Evolutionary conservation across 2,329 filamentous ascomycete genomes (phyloP).

Genomic region (Colletotrichum tropicale): DNA sequence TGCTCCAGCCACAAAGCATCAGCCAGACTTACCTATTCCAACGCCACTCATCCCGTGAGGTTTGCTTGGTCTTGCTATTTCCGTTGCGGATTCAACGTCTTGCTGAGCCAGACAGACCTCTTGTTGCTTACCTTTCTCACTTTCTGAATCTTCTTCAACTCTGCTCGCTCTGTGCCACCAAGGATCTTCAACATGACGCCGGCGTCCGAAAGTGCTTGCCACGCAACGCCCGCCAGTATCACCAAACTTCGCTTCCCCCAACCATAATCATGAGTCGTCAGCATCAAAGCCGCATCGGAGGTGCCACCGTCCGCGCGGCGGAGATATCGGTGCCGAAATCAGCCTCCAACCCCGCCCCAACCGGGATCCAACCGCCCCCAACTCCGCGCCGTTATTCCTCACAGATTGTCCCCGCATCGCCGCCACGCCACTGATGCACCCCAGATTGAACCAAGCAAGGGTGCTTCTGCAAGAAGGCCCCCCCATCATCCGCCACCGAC

Average conservation of each 20-base stretch:
- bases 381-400: neutral
- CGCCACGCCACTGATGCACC: neutral
- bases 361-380: neutral
- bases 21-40: too few relatives aligned
- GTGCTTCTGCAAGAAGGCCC: neutral
- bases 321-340: neutral
- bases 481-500: neutral
- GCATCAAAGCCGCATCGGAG: neutral
- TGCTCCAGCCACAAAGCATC: too few relatives aligned
- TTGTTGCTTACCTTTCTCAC: too few relatives aligned
- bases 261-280: neutral
- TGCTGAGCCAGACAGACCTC: too few relatives aligned
- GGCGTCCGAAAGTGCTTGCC: neutral
- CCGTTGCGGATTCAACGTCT: too few relatives aligned
- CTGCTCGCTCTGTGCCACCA: neutral
- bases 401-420: neutral
- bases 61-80: too few relatives aligned
- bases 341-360: neutral
- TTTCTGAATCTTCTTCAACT: too few relatives aligned
- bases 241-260: neutral
- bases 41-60: too few relatives aligned
- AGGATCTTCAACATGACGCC: neutral
- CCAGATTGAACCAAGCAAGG: neutral
- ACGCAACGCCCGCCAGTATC: neutral
- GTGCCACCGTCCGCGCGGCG: neutral